Conservation (phyloP, 106 monocot genomes). For the Platanthera zijinensis region DNA sequence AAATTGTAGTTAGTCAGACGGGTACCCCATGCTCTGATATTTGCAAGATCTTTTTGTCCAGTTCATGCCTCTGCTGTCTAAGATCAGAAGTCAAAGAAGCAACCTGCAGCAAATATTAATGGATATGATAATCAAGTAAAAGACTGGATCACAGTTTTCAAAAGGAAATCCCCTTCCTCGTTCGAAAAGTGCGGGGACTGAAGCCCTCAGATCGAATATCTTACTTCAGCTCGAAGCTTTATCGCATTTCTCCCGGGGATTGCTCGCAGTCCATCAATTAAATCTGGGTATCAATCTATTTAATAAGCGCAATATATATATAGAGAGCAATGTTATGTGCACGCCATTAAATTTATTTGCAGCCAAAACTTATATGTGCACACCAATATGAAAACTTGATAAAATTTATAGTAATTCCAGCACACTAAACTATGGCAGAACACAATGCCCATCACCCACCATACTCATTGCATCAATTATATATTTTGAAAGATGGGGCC, state of each 20-base stretch:
- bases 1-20: conserved; percentile 8
- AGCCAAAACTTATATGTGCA: too few species aligned
- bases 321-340: too few species aligned
- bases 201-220: neutral
- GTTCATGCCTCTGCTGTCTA: conserved; percentile 22
- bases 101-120: conserved; percentile 6
- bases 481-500: too few species aligned
- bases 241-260: conserved; percentile 23
- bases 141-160: neutral
- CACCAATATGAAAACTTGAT: too few species aligned
- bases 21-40: conserved; percentile 23
- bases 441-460: too few species aligned
- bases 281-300: conserved; percentile 2
- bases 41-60: conserved; percentile 21
- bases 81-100: conserved; percentile 24
- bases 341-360: too few species aligned
- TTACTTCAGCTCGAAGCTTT: conserved; percentile 24
- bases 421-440: too few species aligned
- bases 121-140: neutral
- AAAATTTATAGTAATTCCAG: too few species aligned
- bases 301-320: neutral
- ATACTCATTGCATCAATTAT: too few species aligned
- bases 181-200: neutral
- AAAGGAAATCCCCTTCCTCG: too few species aligned
- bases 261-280: conserved; percentile 22